Base-by-base conservation (phyloP, 768 basidiomycete genomes). In the Clitopilus hobsonii region DNA sequence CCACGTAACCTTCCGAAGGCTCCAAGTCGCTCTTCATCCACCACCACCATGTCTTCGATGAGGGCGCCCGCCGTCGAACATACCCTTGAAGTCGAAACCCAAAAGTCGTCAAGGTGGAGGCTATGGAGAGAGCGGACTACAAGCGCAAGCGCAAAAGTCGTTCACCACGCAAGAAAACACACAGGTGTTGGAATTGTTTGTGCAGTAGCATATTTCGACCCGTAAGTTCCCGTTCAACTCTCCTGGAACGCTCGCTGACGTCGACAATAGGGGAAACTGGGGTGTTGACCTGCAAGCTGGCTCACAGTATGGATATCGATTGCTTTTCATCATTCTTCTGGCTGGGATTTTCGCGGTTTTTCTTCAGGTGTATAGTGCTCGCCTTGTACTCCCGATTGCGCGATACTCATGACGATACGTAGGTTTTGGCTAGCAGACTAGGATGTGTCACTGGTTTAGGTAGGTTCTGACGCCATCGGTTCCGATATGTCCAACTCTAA, bases 281-380 rank as follows among this genome's bases (percentile, higher is more conserved):
- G 84, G 88, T 16, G 92, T 94, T 14, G 93, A 94, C 71, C 73
- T 95, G 6, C 87, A 91, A 69, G 93, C 93, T 0, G 93, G 93
- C 8, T 88, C 89, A 18, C 68, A 85, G 54, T 95, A 80, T 65
- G 94, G 95, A 0, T 97, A 96, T 70, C 82, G 81, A 56, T 76
- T 95, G 13, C 79, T 98, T 26, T 95, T 96, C 69, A 77, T 91
- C 14, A 86, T 98, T 10, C 78, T 97, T 5, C 67, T 97, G 18
- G 76, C 94, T 1, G 93, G 93, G 8, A 59, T 95, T 6, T 85
- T 91, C 54, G 94, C 91, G 14, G 86, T 89, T 1, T 84, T 90
- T 58, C 75, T 94, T 14, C 95, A 97, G 81, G 89, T 83, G 47
- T 32, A 69, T 67, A 16, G 27, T 22, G 14, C 6, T 45, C 22